Percentiles rank a stretch among this genome's conserved stretches.
These are phyloP conservation scores for Diplodia mutila DNA, from an alignment of 2,329 filamentous ascomycete genomes.

Conservation along the genomic window DNA sequence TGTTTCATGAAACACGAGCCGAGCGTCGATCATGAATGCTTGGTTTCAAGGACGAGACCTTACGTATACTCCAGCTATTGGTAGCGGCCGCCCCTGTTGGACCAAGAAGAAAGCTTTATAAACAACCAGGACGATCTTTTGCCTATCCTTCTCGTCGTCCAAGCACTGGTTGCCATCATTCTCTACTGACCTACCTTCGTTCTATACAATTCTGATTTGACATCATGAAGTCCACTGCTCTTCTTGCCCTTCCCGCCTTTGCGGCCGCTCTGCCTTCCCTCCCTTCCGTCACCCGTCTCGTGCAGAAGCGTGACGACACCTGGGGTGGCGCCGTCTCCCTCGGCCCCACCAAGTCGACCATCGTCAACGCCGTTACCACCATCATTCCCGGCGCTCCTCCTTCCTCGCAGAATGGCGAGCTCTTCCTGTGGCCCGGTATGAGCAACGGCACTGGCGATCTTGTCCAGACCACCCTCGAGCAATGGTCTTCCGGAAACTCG, in stretches of 20 bases:
- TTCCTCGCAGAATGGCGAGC: conserved; percentile 42
- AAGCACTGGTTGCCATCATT: conserved; percentile 9
- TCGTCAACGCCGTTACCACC: conserved; percentile 46
- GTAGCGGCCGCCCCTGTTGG: not conserved
- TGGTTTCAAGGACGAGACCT: conserved; percentile 13
- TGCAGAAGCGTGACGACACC: conserved; percentile 33
- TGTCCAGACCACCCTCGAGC: conserved; percentile 49
- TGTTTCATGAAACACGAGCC: conserved; percentile 11
- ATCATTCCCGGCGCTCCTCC: conserved; percentile 47
- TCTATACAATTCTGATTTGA: not conserved
- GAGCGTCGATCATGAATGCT: conserved; percentile 17
- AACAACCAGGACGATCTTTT: not conserved
- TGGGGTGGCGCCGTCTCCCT: conserved; percentile 48
- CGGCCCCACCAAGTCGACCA: conserved; percentile 43
- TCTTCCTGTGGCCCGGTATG: conserved; percentile 53
- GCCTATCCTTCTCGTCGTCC: not conserved
- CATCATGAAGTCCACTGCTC: conserved; percentile 4
- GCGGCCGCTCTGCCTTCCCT: conserved; percentile 11
- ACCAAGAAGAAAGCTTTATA: not conserved
- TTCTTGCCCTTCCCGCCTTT: conserved; percentile 8
- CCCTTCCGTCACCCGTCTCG: not conserved
- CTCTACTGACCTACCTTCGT: not conserved
- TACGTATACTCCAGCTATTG: not conserved
- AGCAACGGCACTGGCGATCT: conserved; percentile 51
- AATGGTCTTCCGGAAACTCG: conserved; percentile 43